These are phyloP conservation scores for Alnus glutinosa DNA, from an alignment of 306 rosid species.

Conservation along the genomic window DNA sequence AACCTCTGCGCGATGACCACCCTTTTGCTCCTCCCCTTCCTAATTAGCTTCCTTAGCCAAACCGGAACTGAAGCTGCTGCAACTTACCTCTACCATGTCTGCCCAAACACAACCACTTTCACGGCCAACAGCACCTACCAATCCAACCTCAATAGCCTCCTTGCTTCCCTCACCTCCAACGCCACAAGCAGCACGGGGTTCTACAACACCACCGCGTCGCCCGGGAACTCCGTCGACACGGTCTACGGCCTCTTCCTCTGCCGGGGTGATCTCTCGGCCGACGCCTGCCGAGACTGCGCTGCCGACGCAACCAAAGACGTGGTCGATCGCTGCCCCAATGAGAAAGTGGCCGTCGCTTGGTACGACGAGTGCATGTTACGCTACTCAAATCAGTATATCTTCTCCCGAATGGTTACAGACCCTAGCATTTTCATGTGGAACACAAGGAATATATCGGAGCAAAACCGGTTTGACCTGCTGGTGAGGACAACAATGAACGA, in stretches of 20 bases:
- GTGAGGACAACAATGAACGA: background rate
- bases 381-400: conserved; percentile 35
- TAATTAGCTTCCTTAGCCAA: background rate
- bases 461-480: background rate
- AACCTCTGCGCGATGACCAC: background rate
- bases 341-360: conserved; percentile 49
- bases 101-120: conserved; percentile 28
- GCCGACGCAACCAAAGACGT: conserved; percentile 35
- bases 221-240: conserved; percentile 17
- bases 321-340: conserved; percentile 24
- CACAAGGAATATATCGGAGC: background rate
- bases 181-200: background rate
- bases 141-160: background rate
- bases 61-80: background rate
- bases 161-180: conserved; percentile 9
- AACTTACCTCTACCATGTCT: background rate
- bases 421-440: background rate
- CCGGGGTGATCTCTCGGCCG: conserved; percentile 39
- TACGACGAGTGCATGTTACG: conserved; percentile 52
- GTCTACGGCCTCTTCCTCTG: conserved; percentile 53
- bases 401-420: conserved; percentile 18
- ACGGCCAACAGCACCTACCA: conserved; percentile 39
- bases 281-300: conserved; percentile 45
- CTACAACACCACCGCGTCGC: conserved; percentile 38
- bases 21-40: background rate